phyloP scores from a whole-genome alignment of 768 basidiomycete species.

The Termitomyces sp. region DNA sequence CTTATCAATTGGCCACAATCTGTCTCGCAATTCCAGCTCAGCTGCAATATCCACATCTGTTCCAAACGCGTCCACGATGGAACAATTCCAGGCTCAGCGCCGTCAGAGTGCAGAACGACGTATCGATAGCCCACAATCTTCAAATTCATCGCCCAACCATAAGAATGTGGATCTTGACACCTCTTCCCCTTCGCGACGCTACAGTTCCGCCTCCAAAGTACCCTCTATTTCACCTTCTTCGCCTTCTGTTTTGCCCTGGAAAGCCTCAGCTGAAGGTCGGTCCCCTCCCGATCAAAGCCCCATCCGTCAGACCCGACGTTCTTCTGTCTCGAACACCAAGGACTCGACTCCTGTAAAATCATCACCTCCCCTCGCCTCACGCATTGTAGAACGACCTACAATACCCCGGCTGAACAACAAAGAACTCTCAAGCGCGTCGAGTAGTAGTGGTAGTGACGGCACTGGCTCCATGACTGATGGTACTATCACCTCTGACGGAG shows the following conservation, averaged over 20 bases:
- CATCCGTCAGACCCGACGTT: constrained; percentile 23
- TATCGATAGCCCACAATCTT: constrained; percentile 42
- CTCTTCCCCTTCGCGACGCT: constrained; percentile 40
- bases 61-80: constrained; percentile 43
- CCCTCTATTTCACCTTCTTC: constrained; percentile 41
- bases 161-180: constrained; percentile 56
- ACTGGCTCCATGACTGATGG: constrained; percentile 64
- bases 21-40: constrained; percentile 37
- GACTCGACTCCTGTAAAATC: constrained; percentile 14
- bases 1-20: constrained; percentile 32
- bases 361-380: constrained; percentile 16
- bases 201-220: constrained; percentile 34
- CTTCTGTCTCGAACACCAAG: constrained; percentile 23
- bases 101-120: constrained; percentile 51
- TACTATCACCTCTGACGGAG: constrained; percentile 82
- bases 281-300: constrained; percentile 18
- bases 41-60: constrained; percentile 41
- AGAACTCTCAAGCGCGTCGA: constrained; percentile 47
- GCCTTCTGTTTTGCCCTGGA: constrained; percentile 36
- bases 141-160: constrained; percentile 59
- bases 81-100: constrained; percentile 40
- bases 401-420: constrained; percentile 28
- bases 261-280: constrained; percentile 32
- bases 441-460: constrained; percentile 61
- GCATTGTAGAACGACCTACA: constrained; percentile 20